A percentile compares a stretch with the other conserved stretches of the same genome.
Conservation (phyloP, 1,139 yeast genomes). For the Wickerhamomyces sp. region DNA sequence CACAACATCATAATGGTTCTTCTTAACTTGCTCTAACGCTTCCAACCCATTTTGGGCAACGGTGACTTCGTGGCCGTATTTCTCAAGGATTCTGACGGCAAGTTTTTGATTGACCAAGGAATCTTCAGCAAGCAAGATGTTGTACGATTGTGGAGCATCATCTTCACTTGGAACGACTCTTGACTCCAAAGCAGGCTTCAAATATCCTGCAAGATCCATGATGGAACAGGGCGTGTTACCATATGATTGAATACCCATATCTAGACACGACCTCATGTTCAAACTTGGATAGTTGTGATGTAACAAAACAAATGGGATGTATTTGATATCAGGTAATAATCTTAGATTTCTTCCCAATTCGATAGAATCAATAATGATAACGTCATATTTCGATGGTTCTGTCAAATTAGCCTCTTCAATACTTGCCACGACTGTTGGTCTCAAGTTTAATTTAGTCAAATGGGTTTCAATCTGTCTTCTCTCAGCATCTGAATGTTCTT, state of each 20-base stretch:
- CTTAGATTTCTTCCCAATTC: slow-evolving; percentile 70
- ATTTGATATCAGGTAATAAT: slow-evolving; percentile 66
- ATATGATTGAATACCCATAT: slow-evolving; percentile 80
- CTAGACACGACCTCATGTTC: slow-evolving; percentile 76
- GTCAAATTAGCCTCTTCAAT: slow-evolving; percentile 35
- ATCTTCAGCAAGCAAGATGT: slow-evolving; percentile 79
- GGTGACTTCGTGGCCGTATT: slow-evolving; percentile 75
- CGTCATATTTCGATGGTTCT: slow-evolving; percentile 62
- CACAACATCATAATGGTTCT: slow-evolving; percentile 59
- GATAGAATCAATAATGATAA: slow-evolving; percentile 75
- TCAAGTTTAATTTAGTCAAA: slow-evolving; percentile 28
- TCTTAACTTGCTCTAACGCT: slow-evolving; percentile 71
- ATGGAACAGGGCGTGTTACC: slow-evolving; percentile 86
- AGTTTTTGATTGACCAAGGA: slow-evolving; percentile 81
- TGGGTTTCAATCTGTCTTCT: slow-evolving; percentile 36
- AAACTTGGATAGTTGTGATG: slow-evolving; percentile 76
- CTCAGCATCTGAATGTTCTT: slow-evolving; percentile 50
- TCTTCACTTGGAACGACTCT: slow-evolving; percentile 76
- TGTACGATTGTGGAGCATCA: slow-evolving; percentile 73
- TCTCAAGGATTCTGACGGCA: slow-evolving; percentile 77
- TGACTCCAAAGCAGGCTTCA: slow-evolving; percentile 79
- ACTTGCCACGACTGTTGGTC: slow-evolving; percentile 36
- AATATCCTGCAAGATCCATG: slow-evolving; percentile 74
- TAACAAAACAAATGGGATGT: slow-evolving; percentile 72
- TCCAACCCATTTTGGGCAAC: slow-evolving; percentile 85